Conservation (phyloP, 345 rosid genomes). For the Hypericum perforatum region DNA sequence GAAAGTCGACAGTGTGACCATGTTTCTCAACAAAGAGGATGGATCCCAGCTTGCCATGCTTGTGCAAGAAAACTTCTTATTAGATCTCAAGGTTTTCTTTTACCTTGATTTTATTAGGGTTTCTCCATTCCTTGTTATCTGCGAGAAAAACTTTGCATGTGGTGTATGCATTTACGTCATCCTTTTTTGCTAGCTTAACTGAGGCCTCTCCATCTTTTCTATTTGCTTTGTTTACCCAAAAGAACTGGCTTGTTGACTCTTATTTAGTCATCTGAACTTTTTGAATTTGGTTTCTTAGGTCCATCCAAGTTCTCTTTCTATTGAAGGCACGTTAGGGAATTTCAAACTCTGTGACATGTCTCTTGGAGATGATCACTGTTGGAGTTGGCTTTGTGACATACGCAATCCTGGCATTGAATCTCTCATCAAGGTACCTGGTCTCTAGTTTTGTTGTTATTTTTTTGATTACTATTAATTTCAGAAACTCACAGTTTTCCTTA, state of each 20-base stretch:
- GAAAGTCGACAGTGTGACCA: constrained; percentile 83
- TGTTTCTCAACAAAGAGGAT: constrained; percentile 93
- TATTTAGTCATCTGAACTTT: constrained; percentile 10
- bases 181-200: constrained; percentile 2
- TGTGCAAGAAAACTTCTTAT: constrained; percentile 82
- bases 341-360: constrained; percentile 92
- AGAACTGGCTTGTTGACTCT: not conserved
- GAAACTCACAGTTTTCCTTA: constrained; percentile 5
- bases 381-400: constrained; percentile 98
- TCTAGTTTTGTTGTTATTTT: not conserved
- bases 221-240: not conserved
- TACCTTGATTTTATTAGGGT: not conserved
- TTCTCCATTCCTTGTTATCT: not conserved
- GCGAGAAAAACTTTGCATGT: constrained; percentile 1
- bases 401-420: constrained; percentile 94
- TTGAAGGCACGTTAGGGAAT: constrained; percentile 92
- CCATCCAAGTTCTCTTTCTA: constrained; percentile 78
- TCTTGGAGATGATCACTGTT: constrained; percentile 55
- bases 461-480: not conserved
- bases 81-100: constrained; percentile 71
- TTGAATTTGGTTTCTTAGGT: constrained; percentile 40
- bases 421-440: constrained; percentile 64
- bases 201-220: constrained; percentile 3
- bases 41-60: constrained; percentile 92
- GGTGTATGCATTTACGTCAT: not conserved